Conservation (phyloP, 2,329 filamentous ascomycete species). For the Dendryphion nanum region DNA sequence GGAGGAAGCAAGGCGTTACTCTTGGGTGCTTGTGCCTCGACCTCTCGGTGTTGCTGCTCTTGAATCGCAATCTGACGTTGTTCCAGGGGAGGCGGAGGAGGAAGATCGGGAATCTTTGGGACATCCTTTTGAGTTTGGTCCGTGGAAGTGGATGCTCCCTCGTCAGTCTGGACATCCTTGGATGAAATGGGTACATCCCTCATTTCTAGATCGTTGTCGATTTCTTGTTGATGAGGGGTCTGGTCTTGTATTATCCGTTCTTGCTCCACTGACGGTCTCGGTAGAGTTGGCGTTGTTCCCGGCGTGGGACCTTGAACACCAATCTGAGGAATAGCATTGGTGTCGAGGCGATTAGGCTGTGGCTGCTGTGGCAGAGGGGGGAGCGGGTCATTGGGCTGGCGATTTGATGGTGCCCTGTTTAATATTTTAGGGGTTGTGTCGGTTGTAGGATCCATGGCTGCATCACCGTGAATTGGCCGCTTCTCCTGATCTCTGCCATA, state of each 20-base stretch:
- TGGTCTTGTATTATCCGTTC: conserved; percentile 48
- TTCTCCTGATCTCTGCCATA: conserved; percentile 16
- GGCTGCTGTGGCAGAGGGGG: conserved; percentile 19
- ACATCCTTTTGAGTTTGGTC: conserved; percentile 23
- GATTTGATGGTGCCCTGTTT: conserved; percentile 33
- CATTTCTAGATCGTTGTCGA: conserved; percentile 63
- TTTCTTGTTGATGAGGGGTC: conserved; percentile 48
- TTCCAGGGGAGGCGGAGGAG: conserved; percentile 56
- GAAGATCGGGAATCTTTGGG: conserved; percentile 48
- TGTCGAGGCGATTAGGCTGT: conserved; percentile 34
- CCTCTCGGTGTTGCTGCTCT: conserved; percentile 40
- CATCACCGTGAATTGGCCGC: conserved; percentile 18
- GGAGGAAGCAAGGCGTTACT: conserved; percentile 76
- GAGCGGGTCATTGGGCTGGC: conserved; percentile 28
- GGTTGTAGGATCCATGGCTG: conserved; percentile 21
- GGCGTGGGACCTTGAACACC: conserved; percentile 48
- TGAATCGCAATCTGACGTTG: conserved; percentile 43
- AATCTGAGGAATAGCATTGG: conserved; percentile 35
- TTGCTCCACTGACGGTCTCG: conserved; percentile 36
- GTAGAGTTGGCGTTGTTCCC: conserved; percentile 34
- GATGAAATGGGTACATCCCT: conserved; percentile 52
- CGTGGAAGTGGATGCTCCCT: conserved; percentile 26
- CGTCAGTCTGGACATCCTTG: conserved; percentile 47
- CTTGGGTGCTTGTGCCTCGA: conserved; percentile 48
- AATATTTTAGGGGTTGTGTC: conserved; percentile 24